Evolutionary conservation across 345 rosid species (phyloP).

Genomic region (Theobroma cacao): DNA sequence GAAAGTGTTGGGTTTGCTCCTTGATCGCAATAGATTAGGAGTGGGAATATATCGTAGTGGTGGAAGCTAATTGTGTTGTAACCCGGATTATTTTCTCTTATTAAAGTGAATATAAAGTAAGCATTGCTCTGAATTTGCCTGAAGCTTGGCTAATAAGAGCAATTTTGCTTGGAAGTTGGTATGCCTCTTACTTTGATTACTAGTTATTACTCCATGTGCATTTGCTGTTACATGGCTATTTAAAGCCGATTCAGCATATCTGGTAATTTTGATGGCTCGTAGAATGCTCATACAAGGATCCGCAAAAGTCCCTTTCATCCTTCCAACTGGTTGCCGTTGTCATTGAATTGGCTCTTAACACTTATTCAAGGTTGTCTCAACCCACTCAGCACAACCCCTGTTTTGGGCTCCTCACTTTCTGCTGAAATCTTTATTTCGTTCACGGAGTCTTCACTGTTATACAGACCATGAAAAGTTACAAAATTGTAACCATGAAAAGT

Average conservation of each 20-base stretch:
- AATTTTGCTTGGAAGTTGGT: not conserved
- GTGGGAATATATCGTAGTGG: slow-evolving; percentile 13
- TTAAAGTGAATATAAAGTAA: not conserved
- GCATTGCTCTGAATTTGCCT: slow-evolving; percentile 2
- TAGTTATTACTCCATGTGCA: not conserved
- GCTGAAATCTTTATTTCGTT: not conserved
- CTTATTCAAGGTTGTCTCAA: not conserved
- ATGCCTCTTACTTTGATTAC: not conserved
- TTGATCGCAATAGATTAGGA: slow-evolving; percentile 25
- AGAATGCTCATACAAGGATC: not conserved
- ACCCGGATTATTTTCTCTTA: not conserved
- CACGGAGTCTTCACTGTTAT: not conserved
- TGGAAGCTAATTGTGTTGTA: slow-evolving; percentile 17
- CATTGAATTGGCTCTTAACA: not conserved
- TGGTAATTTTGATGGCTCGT: not conserved
- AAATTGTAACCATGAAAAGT: not conserved
- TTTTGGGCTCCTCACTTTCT: not conserved
- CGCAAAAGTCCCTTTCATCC: not conserved
- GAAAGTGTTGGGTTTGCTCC: not conserved
- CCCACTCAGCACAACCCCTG: not conserved
- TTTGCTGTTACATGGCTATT: no score
- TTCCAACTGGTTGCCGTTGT: not conserved
- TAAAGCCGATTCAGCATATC: no score
- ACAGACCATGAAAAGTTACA: not conserved
- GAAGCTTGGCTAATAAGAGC: not conserved